Base-by-base conservation (phyloP, 1,139 yeast genomes). In the Diutina rugosa region DNA sequence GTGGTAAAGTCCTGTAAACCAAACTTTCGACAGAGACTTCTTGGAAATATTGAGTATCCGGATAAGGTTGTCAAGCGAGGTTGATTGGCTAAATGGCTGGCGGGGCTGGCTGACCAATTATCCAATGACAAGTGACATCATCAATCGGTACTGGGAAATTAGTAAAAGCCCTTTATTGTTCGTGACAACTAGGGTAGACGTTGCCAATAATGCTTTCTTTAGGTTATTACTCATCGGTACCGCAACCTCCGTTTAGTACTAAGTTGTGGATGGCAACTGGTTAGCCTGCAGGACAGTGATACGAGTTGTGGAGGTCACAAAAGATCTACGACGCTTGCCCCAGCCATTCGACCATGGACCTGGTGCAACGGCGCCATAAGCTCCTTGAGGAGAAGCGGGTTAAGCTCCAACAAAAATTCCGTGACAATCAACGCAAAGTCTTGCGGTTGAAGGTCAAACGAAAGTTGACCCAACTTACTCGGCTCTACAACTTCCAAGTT, bases 351-450 rank as follows among this genome's bases (percentile, higher is more conserved):
- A 35, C 41, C 41, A 51, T 38, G 46, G 54, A 51, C 32, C 35
- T 16, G 29, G 46, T 41, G 14, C 30, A 41, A 26, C 54, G 54
- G 32, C 46, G 54, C 10, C 54, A 51, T 14, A 21, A 51, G 21
- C 54, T 51, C 18, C 35, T 67, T 9, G 57, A 60, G 14, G 61
- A 62, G 46, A 62, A 58, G 48, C 49, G 65, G 14, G 52, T 41
- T 18, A 55, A 56, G 18, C 59, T 64, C 35, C 63, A 62, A 48
- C 56, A 56, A 28, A 58, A 59, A 38, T 59, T 62, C 28, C 56
- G 59, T 26, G 49, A 53, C 2, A 47, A 59, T 9, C 57, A 59
- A 30, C 52, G 56, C 18, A 59, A 60, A 38, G 57, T 58, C 44
- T 14, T 45, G 41, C 41, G 16, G 14, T 9, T 26, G 7, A 49